Percentiles rank a stretch among this genome's conserved stretches.
These are phyloP conservation scores for Dothidotthia symphoricarpi DNA, from an alignment of 2,329 filamentous ascomycete genomes.

Conservation along the genomic window DNA sequence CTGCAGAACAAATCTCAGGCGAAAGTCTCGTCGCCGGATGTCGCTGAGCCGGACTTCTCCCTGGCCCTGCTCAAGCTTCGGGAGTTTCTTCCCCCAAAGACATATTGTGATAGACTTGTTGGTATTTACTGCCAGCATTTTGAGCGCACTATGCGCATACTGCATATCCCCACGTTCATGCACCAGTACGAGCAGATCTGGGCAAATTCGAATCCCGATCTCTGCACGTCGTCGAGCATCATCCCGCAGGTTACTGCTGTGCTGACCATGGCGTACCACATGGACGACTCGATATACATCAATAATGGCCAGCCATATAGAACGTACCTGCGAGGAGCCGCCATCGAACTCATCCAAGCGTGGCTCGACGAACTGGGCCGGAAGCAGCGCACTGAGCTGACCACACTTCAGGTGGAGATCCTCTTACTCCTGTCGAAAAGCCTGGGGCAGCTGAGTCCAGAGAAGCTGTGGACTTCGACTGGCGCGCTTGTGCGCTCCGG, in stretches of 20 bases:
- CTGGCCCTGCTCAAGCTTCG: constrained; percentile 18
- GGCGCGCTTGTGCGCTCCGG: constrained; percentile 44
- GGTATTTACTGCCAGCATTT: constrained; percentile 20
- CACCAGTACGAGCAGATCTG: constrained; percentile 23
- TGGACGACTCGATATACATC: constrained; percentile 10
- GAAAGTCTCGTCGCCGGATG: constrained; percentile 12
- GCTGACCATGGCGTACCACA: constrained; percentile 23
- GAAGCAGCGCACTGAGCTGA: constrained; percentile 21
- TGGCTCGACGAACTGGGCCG: constrained; percentile 25
- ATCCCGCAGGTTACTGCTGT: constrained; percentile 21
- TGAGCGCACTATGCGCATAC: constrained; percentile 25
- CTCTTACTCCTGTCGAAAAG: constrained; percentile 17
- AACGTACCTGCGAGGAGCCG: constrained; percentile 13
- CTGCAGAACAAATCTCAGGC: constrained; percentile 14
- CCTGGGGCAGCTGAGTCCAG: constrained; percentile 11
- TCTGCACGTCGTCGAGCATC: constrained; percentile 20
- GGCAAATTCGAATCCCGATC: constrained; percentile 9
- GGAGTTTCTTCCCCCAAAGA: constrained; percentile 19
- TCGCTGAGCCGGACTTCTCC: constrained; percentile 11
- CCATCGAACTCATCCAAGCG: constrained; percentile 17
- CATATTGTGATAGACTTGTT: constrained; percentile 23
- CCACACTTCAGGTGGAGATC: constrained; percentile 20
- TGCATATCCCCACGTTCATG: constrained; percentile 27
- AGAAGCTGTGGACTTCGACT: constrained; percentile 24
- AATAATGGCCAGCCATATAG: constrained; percentile 9